Evolutionary conservation across 78 protist species (phyloP).

Genomic region (Planoprotostelium fungivorum): DNA sequence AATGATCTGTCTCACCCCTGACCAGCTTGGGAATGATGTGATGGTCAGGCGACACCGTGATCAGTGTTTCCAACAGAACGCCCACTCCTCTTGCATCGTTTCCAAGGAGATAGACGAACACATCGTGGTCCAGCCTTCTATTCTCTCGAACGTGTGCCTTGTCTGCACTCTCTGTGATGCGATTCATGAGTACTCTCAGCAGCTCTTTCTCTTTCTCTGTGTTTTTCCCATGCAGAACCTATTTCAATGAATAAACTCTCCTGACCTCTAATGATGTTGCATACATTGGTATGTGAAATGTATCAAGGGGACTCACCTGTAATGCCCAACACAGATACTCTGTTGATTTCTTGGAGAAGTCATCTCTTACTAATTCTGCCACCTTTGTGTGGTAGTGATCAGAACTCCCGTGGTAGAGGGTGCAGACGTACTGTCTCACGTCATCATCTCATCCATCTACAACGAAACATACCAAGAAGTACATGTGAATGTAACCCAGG

Average conservation of each 20-base stretch:
- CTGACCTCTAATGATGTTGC: too few species aligned
- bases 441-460: not conserved
- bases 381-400: not conserved
- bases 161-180: not conserved
- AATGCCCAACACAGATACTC: not conserved
- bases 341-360: not conserved
- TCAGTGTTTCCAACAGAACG: not conserved
- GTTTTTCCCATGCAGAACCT: not conserved
- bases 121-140: not conserved
- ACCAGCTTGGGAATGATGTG: not conserved
- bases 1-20: not conserved
- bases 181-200: not conserved
- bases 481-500: too few species aligned
- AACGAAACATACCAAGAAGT: too few species aligned
- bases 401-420: not conserved
- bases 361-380: not conserved
- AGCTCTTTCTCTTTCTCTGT: not conserved
- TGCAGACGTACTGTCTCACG: not conserved
- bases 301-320: not conserved
- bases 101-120: not conserved
- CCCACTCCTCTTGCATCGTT: not conserved
- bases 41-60: not conserved
- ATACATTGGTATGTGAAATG: not conserved
- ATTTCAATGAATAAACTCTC: too few species aligned
- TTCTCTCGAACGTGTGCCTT: not conserved